Evolutionary conservation across 768 basidiomycete species (phyloP).

Genomic region (Tephrocybe sp.): DNA sequence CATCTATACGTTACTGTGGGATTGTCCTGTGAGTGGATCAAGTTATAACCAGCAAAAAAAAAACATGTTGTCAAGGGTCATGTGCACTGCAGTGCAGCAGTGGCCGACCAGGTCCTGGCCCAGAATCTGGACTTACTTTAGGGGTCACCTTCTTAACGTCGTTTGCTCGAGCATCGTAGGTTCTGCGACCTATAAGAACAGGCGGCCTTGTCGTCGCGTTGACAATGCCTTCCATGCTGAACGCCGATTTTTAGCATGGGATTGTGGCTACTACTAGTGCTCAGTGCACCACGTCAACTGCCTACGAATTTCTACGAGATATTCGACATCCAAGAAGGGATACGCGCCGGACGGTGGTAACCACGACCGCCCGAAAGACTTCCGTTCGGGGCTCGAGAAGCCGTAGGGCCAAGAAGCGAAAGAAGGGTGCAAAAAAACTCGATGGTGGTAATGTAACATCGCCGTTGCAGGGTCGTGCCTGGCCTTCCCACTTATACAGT

Average conservation of each 20-base stretch:
- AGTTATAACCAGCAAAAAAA: too few species aligned
- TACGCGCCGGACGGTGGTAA: not conserved
- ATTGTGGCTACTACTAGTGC: not conserved
- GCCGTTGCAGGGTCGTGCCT: constrained; percentile 2
- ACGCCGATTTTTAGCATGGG: not conserved
- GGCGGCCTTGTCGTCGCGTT: not conserved
- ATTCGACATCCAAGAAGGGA: not conserved
- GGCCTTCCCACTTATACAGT: not conserved
- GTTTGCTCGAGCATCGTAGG: not conserved
- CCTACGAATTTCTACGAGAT: not conserved
- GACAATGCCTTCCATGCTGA: not conserved
- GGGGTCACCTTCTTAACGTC: too few species aligned
- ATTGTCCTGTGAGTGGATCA: too few species aligned
- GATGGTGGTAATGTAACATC: constrained; percentile 6
- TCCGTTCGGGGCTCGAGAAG: constrained; percentile 11
- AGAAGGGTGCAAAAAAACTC: too few species aligned
- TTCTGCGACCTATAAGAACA: not conserved
- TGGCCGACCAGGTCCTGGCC: too few species aligned
- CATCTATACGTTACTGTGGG: too few species aligned
- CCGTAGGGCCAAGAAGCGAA: not conserved
- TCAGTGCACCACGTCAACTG: not conserved
- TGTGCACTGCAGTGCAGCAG: too few species aligned
- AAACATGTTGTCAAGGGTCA: too few species aligned
- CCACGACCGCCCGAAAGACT: not conserved
- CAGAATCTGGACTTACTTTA: too few species aligned